Evolutionary conservation across 129 eudicot genomes (phyloP).

Genomic region (Centrapalus pauciflorus): DNA sequence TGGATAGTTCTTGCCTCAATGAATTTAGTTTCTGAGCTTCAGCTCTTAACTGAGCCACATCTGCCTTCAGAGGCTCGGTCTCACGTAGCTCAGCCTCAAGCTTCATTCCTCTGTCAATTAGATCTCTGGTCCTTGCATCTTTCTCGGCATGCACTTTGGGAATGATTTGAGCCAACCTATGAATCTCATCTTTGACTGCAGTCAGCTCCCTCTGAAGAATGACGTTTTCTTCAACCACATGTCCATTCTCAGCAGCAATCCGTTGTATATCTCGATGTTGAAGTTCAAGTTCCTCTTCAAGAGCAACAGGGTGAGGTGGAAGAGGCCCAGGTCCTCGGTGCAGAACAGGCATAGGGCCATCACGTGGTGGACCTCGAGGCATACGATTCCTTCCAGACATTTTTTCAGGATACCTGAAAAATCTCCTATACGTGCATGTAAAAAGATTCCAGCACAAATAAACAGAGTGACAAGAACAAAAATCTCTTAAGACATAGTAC

Average conservation of each 20-base stretch:
- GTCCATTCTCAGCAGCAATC: slow-evolving; percentile 60
- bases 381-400: slow-evolving; percentile 82
- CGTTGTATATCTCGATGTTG: slow-evolving; percentile 76
- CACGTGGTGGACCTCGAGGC: slow-evolving; percentile 50
- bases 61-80: slow-evolving; percentile 58
- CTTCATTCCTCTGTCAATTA: slow-evolving; percentile 74
- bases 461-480: too few species aligned
- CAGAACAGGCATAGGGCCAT: slow-evolving; percentile 40
- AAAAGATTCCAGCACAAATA: too few species aligned
- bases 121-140: slow-evolving; percentile 54
- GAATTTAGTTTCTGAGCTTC: slow-evolving; percentile 60
- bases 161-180: slow-evolving; percentile 64
- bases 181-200: slow-evolving; percentile 66
- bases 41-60: slow-evolving; percentile 57
- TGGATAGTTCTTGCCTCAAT: slow-evolving; percentile 51
- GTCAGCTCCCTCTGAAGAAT: slow-evolving; percentile 67
- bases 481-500: too few species aligned
- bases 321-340: slow-evolving; percentile 50
- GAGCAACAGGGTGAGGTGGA: slow-evolving; percentile 58
- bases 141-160: slow-evolving; percentile 64
- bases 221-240: slow-evolving; percentile 66
- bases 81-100: slow-evolving; percentile 76
- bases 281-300: slow-evolving; percentile 83
- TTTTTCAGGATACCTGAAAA: slow-evolving; percentile 13
- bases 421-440: neutral